Percentiles rank a stretch among this genome's conserved stretches.
phyloP scores from a whole-genome alignment of 225 moss, liverwort and hornwort genomes.

The Polytrichum commune region DNA sequence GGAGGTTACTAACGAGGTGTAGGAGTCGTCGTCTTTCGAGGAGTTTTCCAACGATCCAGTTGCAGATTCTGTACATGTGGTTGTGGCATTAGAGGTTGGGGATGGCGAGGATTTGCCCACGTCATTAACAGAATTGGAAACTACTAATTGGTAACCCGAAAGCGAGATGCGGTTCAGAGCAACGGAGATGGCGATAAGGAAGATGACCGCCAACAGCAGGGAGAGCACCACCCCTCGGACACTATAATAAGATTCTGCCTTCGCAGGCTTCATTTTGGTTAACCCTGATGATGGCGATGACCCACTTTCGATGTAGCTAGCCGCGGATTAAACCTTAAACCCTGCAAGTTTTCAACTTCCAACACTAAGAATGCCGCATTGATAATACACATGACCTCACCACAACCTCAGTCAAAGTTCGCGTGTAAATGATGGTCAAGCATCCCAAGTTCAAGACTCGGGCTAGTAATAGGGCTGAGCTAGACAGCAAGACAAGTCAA shows the following conservation, averaged over 20 bases:
- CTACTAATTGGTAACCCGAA: not conserved
- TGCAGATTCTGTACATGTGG: not conserved
- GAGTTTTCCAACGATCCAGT: not conserved
- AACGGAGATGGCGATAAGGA: constrained; percentile 21
- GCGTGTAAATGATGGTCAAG: no score
- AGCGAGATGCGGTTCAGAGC: constrained; percentile 13
- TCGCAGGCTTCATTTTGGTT: no score
- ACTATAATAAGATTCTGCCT: not conserved
- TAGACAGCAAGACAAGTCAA: no score
- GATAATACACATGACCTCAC: no score
- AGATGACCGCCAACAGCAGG: constrained; percentile 11
- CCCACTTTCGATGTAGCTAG: no score
- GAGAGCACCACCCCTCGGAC: constrained; percentile 25
- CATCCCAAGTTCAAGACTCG: no score
- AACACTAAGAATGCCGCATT: no score
- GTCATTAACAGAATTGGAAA: not conserved
- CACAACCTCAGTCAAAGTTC: no score
- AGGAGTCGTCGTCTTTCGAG: not conserved
- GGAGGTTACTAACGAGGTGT: not conserved
- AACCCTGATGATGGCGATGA: no score
- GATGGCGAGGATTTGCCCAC: not conserved
- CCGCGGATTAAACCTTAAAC: not conserved
- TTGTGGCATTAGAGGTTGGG: not conserved
- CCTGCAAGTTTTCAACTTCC: not conserved
- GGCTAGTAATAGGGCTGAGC: no score